Percentiles rank a stretch among this genome's conserved stretches.
Conservation (phyloP, 176 grass and related monocot species). For the Ensete glaucum region DNA sequence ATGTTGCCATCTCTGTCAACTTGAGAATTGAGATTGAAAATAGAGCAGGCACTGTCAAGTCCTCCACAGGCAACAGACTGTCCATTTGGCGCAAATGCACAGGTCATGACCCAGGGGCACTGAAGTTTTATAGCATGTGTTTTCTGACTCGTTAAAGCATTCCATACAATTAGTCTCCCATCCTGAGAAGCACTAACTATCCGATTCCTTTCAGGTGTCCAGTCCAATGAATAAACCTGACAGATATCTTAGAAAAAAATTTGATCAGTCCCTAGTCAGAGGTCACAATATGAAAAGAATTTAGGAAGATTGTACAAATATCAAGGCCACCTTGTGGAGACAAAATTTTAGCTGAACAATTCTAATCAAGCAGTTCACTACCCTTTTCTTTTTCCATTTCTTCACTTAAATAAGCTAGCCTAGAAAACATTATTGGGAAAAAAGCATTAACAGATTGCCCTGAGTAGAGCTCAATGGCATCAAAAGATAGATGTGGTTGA, state of each 20-base stretch:
- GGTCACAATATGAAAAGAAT: not conserved
- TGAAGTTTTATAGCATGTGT: conserved; percentile 97
- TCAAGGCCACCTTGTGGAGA: not conserved
- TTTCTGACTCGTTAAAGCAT: conserved; percentile 97
- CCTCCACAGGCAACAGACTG: conserved; percentile 95
- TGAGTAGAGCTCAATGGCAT: too few relatives aligned
- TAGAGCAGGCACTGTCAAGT: conserved; percentile 97
- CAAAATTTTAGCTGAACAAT: not conserved
- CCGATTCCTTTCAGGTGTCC: conserved; percentile 95
- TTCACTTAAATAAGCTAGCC: not conserved
- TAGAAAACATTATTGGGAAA: not conserved
- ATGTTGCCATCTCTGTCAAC: conserved; percentile 83
- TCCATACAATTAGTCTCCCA: conserved; percentile 96
- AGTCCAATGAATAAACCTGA: conserved; percentile 98
- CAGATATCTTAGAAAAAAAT: conserved; percentile 15
- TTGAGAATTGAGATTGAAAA: conserved; percentile 90
- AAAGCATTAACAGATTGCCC: not conserved
- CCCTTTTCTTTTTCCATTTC: not conserved
- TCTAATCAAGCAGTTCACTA: not conserved
- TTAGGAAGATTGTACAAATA: not conserved
- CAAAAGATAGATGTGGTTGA: too few relatives aligned
- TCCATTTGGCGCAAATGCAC: conserved; percentile 87
- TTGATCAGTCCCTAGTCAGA: conserved; percentile 17
- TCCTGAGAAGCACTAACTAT: conserved; percentile 94
- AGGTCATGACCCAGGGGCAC: conserved; percentile 96